Conservation (phyloP, 495 filamentous ascomycete species). For the Alectoria sarmentosa region DNA sequence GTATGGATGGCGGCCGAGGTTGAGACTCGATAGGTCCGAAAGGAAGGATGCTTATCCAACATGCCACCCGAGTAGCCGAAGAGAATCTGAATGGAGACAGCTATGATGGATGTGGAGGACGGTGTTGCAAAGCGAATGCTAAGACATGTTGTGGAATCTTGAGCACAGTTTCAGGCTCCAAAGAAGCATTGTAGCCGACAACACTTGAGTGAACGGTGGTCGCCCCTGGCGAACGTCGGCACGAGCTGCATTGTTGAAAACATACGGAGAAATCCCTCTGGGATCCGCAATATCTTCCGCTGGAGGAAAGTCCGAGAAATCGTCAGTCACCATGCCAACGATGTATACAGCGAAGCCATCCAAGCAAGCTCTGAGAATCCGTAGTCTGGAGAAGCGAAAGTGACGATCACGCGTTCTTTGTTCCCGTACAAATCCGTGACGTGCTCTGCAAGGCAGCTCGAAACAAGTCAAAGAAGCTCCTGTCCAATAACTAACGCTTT, state of each 20-base stretch:
- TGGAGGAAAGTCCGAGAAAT: neutral
- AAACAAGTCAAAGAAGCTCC: neutral
- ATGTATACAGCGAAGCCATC: neutral
- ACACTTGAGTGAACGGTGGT: neutral
- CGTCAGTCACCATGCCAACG: neutral
- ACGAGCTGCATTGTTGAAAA: neutral
- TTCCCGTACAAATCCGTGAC: neutral
- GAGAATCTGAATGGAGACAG: constrained; percentile 6
- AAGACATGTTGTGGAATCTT: neutral
- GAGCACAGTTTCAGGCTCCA: neutral
- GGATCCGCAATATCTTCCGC: neutral
- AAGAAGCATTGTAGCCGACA: neutral
- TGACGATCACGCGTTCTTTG: neutral
- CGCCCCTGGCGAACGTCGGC: neutral
- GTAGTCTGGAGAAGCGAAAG: neutral
- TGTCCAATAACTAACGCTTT: constrained; percentile 48
- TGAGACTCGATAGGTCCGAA: constrained; percentile 2
- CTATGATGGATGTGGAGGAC: constrained; percentile 1
- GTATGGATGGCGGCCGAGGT: neutral
- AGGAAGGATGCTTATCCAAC: constrained; percentile 19
- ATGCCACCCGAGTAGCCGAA: constrained; percentile 8
- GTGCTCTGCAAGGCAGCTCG: neutral
- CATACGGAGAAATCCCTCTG: neutral
- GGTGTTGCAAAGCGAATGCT: neutral
- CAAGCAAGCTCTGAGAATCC: neutral